These are phyloP conservation scores for Stagonosporopsis rhizophila DNA, from an alignment of 2,329 filamentous ascomycete species.

Conservation along the genomic window DNA sequence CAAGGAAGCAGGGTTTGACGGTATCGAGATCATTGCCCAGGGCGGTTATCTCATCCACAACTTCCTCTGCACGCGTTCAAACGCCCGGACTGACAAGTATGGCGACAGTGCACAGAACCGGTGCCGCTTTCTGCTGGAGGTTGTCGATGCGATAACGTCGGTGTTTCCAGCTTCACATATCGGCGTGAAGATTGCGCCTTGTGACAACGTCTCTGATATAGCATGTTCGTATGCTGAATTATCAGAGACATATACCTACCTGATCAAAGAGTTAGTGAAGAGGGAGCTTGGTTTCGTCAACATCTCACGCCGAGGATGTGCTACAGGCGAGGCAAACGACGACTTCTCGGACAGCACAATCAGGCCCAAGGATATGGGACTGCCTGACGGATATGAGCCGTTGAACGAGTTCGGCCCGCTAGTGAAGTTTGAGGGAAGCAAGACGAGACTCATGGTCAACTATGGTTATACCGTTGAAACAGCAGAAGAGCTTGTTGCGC, in stretches of 20 bases:
- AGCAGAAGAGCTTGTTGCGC: conserved; percentile 23
- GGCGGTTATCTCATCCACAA: conserved; percentile 25
- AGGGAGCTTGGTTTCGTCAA: conserved; percentile 10
- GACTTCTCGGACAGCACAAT: conserved; percentile 9
- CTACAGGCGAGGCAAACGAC: background rate
- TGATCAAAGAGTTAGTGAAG: conserved; percentile 12
- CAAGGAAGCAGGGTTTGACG: conserved; percentile 18
- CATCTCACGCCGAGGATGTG: conserved; percentile 12
- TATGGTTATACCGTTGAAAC: conserved; percentile 33
- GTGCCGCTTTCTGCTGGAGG: conserved; percentile 42
- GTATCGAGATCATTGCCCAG: conserved; percentile 23
- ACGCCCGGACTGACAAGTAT: conserved; percentile 41
- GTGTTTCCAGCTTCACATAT: conserved; percentile 29
- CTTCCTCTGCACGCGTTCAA: conserved; percentile 26
- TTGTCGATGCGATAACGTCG: conserved; percentile 36
- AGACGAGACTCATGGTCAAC: conserved; percentile 35
- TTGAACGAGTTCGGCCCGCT: conserved; percentile 30
- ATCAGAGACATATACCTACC: conserved; percentile 16
- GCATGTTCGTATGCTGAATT: conserved; percentile 13
- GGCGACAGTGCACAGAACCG: conserved; percentile 43
- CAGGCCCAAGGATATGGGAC: conserved; percentile 10
- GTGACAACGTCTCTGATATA: conserved; percentile 26
- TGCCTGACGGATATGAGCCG: conserved; percentile 27
- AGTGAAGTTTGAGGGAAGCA: conserved; percentile 37
- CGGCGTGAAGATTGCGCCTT: conserved; percentile 39